A percentile compares a stretch with the other conserved stretches of the same genome.
phyloP scores from a whole-genome alignment of 768 basidiomycete species.

The Boletus pseudo-olivaceus region DNA sequence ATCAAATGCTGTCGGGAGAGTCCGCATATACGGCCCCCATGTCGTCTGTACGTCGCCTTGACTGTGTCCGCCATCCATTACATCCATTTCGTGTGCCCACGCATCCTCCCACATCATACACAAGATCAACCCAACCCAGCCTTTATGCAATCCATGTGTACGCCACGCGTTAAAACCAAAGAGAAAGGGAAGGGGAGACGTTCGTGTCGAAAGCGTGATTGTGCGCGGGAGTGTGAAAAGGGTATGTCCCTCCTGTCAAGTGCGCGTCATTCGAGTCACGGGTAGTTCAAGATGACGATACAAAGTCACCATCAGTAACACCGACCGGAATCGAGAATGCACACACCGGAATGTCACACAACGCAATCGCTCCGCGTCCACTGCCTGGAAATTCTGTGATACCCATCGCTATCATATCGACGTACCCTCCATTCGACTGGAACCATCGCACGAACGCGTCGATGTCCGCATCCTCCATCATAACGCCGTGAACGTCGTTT shows the following conservation, averaged over 20 bases:
- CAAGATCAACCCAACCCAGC: slow-evolving; percentile 88
- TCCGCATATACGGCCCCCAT: slow-evolving; percentile 27
- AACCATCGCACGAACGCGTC: slow-evolving; percentile 59
- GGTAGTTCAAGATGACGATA: not conserved
- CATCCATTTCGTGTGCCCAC: slow-evolving; percentile 60
- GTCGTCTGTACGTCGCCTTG: not conserved
- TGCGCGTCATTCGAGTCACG: not conserved
- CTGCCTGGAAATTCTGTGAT: slow-evolving; percentile 46
- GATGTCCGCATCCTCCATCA: slow-evolving; percentile 13
- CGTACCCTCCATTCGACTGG: slow-evolving; percentile 41
- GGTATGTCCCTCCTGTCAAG: slow-evolving; percentile 59
- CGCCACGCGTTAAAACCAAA: slow-evolving; percentile 69
- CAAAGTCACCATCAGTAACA: not conserved
- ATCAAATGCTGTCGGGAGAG: slow-evolving; percentile 69
- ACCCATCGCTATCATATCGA: slow-evolving; percentile 48
- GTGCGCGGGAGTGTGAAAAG: slow-evolving; percentile 81
- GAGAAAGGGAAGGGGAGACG: slow-evolving; percentile 57
- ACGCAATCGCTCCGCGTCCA: slow-evolving; percentile 73
- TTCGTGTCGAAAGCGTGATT: slow-evolving; percentile 75
- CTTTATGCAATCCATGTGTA: slow-evolving; percentile 50
- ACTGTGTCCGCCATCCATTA: not conserved
- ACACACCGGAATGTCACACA: slow-evolving; percentile 68
- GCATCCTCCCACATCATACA: slow-evolving; percentile 96
- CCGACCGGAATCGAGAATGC: not conserved
- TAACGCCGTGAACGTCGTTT: not conserved